Evolutionary conservation across 768 basidiomycete genomes (phyloP).

Genomic region (Mycena filopes): DNA sequence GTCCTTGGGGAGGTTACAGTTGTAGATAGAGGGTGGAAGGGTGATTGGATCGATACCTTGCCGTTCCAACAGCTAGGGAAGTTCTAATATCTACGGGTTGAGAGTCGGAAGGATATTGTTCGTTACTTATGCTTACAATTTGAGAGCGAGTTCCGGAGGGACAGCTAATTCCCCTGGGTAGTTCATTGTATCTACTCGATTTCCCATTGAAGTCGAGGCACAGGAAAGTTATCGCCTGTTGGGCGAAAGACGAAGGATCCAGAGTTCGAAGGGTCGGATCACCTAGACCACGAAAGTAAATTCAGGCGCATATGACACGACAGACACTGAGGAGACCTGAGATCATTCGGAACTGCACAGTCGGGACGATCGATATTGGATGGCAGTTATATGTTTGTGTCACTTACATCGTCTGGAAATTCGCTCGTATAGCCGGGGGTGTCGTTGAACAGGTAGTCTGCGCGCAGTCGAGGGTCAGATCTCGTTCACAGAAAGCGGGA

Average conservation of each 20-base stretch:
- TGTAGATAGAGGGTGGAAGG: neutral
- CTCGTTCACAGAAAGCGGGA: neutral
- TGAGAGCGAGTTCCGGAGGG: constrained; percentile 33
- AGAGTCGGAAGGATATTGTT: neutral
- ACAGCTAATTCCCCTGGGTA: constrained; percentile 26
- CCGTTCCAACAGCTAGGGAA: constrained; percentile 36
- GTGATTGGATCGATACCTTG: constrained; percentile 9
- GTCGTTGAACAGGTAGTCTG: constrained; percentile 35
- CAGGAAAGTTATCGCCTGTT: constrained; percentile 32
- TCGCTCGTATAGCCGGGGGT: constrained; percentile 30
- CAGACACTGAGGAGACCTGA: no score
- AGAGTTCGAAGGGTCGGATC: constrained; percentile 31
- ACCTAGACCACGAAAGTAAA: constrained; percentile 9
- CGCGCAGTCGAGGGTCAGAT: neutral
- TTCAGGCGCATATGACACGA: neutral
- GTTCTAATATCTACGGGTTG: constrained; percentile 10
- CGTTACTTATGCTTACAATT: constrained; percentile 14
- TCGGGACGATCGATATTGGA: neutral
- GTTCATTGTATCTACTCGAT: constrained; percentile 28
- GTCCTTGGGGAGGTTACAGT: constrained; percentile 40
- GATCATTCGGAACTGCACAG: constrained; percentile 29
- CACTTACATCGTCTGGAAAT: constrained; percentile 33
- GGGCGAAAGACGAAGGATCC: constrained; percentile 33
- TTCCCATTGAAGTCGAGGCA: constrained; percentile 31
- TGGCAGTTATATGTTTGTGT: neutral